Evolutionary conservation across 2,329 filamentous ascomycete genomes (phyloP).

Genomic region (Calonectria pseudoturangicola): DNA sequence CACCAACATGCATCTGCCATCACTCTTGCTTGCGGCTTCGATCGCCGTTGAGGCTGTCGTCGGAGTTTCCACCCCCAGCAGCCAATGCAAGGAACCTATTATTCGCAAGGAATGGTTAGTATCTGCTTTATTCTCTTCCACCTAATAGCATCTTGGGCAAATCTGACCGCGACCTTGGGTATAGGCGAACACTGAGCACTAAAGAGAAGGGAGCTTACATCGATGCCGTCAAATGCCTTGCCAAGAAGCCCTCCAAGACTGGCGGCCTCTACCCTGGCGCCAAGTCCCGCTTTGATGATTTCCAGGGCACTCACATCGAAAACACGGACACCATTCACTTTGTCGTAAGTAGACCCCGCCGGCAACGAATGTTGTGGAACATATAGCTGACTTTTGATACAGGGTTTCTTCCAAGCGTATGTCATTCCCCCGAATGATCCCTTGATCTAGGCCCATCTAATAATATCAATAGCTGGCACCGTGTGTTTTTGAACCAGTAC

Average conservation of each 20-base stretch:
- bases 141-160: not conserved
- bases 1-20: slow-evolving; percentile 35
- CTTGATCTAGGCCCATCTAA: not conserved
- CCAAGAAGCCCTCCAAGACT: slow-evolving; percentile 42
- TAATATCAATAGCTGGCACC: slow-evolving; percentile 41
- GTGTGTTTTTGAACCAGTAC: slow-evolving; percentile 44
- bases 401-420: slow-evolving; percentile 44
- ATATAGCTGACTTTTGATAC: not conserved
- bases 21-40: slow-evolving; percentile 30
- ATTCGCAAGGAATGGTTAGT: slow-evolving; percentile 47
- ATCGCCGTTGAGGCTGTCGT: slow-evolving; percentile 36
- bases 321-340: slow-evolving; percentile 50
- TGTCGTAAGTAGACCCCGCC: slow-evolving; percentile 47
- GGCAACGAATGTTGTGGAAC: not conserved
- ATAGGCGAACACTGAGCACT: slow-evolving; percentile 43
- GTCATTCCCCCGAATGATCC: not conserved
- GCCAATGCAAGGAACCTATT: slow-evolving; percentile 39
- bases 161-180: not conserved
- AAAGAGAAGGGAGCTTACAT: slow-evolving; percentile 51
- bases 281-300: slow-evolving; percentile 53
- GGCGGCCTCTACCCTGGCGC: slow-evolving; percentile 44
- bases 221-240: slow-evolving; percentile 50
- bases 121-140: not conserved
- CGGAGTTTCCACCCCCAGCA: slow-evolving; percentile 31
- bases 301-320: slow-evolving; percentile 52